Evolutionary conservation across 1,284 basidiomycete species (phyloP).

Genomic region (Marasmius oreades): DNA sequence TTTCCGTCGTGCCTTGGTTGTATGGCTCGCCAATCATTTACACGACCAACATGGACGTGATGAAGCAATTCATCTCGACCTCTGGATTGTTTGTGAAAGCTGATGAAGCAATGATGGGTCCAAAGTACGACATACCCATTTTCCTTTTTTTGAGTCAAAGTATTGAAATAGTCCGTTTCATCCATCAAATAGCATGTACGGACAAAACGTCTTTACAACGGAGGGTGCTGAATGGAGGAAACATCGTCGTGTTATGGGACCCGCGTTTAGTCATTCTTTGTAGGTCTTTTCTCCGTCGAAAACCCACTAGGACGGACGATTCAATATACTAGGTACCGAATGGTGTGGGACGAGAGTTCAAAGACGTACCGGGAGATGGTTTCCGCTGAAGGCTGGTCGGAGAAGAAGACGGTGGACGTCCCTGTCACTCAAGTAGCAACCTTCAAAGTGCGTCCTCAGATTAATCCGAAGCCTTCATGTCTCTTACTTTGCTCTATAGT

Average conservation of each 20-base stretch:
- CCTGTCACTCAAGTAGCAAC: constrained; percentile 5
- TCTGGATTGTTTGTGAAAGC: constrained; percentile 7
- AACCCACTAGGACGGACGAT: not conserved
- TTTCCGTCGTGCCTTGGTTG: constrained; percentile 12
- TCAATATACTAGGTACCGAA: constrained; percentile 1
- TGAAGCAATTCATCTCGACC: constrained; percentile 12
- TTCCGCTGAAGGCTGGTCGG: constrained; percentile 6
- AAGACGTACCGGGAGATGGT: constrained; percentile 14
- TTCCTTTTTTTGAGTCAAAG: not conserved
- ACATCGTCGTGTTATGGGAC: constrained; percentile 14
- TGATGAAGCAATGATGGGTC: constrained; percentile 1
- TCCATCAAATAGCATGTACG: constrained; percentile 6
- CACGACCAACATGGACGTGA: constrained; percentile 13
- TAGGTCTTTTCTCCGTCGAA: not conserved
- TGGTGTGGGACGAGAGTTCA: constrained; percentile 12
- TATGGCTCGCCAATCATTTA: constrained; percentile 9
- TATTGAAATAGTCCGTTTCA: not conserved
- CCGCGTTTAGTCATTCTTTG: constrained; percentile 13
- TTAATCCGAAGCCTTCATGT: not conserved
- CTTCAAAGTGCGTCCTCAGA: constrained; percentile 7
- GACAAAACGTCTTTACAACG: constrained; percentile 12
- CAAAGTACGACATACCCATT: constrained; percentile 1
- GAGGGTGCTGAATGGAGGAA: constrained; percentile 13
- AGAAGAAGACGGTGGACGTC: not conserved
- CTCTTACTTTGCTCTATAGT: not conserved